Conservation (phyloP, 78 protist genomes). For the Bigelowiella natans region DNA sequence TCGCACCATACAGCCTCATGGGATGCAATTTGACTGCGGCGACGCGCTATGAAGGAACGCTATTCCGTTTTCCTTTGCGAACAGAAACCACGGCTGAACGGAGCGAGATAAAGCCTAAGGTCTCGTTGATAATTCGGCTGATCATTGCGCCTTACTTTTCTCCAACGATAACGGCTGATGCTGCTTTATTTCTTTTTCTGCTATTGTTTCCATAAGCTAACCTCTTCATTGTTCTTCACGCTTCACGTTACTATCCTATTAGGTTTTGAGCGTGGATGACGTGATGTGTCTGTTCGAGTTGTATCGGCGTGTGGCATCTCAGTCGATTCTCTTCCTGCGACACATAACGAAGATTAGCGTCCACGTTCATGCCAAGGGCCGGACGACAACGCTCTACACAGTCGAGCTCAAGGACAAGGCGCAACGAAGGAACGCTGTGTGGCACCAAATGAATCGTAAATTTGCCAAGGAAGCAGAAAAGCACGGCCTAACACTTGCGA, state of each 20-base stretch:
- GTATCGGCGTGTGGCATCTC: background rate
- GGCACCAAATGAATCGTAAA: background rate
- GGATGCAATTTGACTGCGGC: background rate
- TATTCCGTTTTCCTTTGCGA: conserved; percentile 2
- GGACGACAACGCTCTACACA: background rate
- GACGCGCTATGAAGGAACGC: background rate
- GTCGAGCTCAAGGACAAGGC: background rate
- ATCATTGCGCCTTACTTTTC: too few species aligned
- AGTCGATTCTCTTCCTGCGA: background rate
- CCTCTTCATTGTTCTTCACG: too few species aligned
- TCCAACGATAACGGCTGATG: too few species aligned
- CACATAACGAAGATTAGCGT: background rate
- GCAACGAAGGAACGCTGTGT: background rate
- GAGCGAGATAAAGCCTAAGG: background rate
- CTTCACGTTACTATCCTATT: background rate
- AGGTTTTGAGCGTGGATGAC: background rate
- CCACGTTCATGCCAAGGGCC: background rate
- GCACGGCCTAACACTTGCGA: too few species aligned
- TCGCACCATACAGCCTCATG: background rate
- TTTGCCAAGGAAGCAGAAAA: background rate
- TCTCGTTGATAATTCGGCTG: background rate
- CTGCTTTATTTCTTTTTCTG: too few species aligned
- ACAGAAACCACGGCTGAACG: background rate
- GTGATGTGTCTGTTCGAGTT: background rate
- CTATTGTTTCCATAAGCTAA: too few species aligned